Conservation (phyloP, 805 yeast genomes). For the Sugiyamaella qingdaonensis region DNA sequence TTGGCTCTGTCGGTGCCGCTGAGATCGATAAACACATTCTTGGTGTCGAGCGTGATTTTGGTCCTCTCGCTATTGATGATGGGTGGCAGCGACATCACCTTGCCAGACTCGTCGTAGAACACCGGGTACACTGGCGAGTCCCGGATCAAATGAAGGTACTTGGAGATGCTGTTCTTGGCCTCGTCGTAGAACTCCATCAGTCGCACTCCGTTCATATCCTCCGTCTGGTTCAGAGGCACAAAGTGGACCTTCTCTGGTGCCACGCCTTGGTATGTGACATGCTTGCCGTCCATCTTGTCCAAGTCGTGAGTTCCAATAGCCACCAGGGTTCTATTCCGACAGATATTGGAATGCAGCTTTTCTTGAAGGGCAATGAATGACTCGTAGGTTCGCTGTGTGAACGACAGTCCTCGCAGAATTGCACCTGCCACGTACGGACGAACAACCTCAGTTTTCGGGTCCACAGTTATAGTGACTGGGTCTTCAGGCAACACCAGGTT, state of each 20-base stretch:
- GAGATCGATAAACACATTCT: conserved; percentile 84
- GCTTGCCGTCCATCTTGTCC: conserved; percentile 70
- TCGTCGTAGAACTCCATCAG: conserved; percentile 85
- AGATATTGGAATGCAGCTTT: conserved; percentile 87
- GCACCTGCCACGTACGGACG: conserved; percentile 97
- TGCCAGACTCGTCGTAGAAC: conserved; percentile 68
- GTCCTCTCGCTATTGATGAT: conserved; percentile 90
- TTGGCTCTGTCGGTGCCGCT: conserved; percentile 96
- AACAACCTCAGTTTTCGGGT: conserved; percentile 63
- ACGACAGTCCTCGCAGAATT: conserved; percentile 75
- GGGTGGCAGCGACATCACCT: conserved; percentile 92
- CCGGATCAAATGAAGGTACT: conserved; percentile 80
- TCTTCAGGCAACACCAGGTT: conserved; percentile 60
- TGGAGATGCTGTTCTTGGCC: conserved; percentile 78
- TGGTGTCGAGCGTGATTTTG: conserved; percentile 80
- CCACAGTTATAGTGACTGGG: conserved; percentile 60
- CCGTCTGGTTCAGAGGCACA: conserved; percentile 39
- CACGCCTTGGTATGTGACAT: conserved; percentile 78
- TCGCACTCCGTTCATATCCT: conserved; percentile 63
- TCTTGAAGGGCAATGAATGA: conserved; percentile 96
- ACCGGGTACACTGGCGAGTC: conserved; percentile 90
- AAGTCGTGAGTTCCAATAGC: conserved; percentile 98
- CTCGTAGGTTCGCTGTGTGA: conserved; percentile 81
- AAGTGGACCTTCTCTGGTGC: conserved; percentile 70
- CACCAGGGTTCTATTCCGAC: conserved; percentile 95